These are phyloP conservation scores for Heterobasidion irregulare DNA, from an alignment of 1,284 basidiomycete genomes.

Conservation along the genomic window DNA sequence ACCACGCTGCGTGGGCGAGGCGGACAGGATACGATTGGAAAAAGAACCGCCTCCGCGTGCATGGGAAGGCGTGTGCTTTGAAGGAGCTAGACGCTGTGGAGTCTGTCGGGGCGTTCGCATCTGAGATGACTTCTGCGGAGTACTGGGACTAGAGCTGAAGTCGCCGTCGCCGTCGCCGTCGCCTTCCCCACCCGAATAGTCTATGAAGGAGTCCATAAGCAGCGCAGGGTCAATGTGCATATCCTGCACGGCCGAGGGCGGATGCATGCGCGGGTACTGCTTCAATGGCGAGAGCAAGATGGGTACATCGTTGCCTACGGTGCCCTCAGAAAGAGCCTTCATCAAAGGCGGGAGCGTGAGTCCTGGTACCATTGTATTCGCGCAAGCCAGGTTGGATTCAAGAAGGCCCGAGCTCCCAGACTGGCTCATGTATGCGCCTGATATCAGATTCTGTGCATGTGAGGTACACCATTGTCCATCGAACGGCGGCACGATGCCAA, in stretches of 20 bases:
- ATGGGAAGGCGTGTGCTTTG: not conserved
- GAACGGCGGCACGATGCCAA: not conserved
- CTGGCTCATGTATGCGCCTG: not conserved
- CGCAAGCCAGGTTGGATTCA: not conserved
- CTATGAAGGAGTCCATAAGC: constrained; percentile 1
- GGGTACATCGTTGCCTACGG: not conserved
- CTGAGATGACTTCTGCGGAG: no score
- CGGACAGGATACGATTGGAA: not conserved
- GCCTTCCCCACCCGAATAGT: not conserved
- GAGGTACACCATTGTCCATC: not conserved
- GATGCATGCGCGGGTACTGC: not conserved
- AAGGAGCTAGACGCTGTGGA: not conserved
- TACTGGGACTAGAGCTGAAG: no score
- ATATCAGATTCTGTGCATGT: not conserved
- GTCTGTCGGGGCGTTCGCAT: not conserved
- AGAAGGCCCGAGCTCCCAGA: not conserved
- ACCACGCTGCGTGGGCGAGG: not conserved
- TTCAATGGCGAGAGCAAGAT: not conserved
- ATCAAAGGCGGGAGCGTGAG: not conserved
- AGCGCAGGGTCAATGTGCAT: constrained; percentile 8
- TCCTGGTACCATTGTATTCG: not conserved
- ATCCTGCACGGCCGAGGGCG: not conserved
- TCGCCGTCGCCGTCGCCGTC: not conserved
- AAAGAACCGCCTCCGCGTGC: not conserved
- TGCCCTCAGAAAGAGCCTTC: not conserved